phyloP scores from a whole-genome alignment of 805 yeast genomes.

The Saccharomycopsis sp. region DNA sequence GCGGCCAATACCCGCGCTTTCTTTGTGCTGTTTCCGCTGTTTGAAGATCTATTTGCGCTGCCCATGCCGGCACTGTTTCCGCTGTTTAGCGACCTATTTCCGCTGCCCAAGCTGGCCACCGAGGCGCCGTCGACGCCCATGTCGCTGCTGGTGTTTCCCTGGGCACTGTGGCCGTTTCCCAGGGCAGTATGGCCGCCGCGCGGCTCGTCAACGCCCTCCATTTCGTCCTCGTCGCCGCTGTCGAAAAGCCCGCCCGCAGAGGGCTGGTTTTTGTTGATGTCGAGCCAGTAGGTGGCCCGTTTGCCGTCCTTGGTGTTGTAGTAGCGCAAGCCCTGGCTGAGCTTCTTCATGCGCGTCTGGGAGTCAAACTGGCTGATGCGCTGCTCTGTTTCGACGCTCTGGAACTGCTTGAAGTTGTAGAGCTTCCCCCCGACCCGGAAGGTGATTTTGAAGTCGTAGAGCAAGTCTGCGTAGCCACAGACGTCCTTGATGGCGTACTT shows the following conservation, averaged over 20 bases:
- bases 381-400: constrained; percentile 56
- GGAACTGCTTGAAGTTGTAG: constrained; percentile 79
- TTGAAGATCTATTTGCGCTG: neutral
- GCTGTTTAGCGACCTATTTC: neutral
- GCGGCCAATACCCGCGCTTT: neutral
- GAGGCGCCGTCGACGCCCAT: neutral
- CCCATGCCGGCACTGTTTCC: neutral
- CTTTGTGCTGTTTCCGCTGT: neutral
- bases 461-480: constrained; percentile 67
- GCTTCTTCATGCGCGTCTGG: constrained; percentile 54
- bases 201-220: neutral
- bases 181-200: too few species aligned
- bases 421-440: constrained; percentile 56
- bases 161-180: neutral
- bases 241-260: neutral
- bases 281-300: constrained; percentile 74
- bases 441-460: constrained; percentile 68
- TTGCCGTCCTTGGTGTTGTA: constrained; percentile 52
- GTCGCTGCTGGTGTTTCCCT: neutral
- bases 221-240: constrained; percentile 3
- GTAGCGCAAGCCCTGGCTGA: constrained; percentile 79
- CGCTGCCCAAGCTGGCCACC: too few species aligned
- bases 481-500: constrained; percentile 68
- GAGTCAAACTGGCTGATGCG: constrained; percentile 63
- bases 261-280: constrained; percentile 5